Conservation (phyloP, 306 rosid genomes). For the Sphenostylis stenocarpa region DNA sequence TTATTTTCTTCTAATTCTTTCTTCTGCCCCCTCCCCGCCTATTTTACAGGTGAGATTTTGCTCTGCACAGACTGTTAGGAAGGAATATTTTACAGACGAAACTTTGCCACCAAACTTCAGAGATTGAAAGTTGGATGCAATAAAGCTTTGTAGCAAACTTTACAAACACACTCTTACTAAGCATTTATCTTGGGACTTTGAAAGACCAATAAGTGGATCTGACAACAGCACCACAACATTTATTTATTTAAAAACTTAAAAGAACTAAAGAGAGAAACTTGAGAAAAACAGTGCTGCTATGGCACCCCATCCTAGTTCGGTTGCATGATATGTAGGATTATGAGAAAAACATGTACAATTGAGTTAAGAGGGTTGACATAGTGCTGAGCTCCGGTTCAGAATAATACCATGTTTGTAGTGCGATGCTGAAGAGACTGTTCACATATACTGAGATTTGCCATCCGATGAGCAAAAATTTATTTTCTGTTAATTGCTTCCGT, state of each 20-base stretch:
- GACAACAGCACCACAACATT: neutral
- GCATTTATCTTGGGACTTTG: conserved; percentile 25
- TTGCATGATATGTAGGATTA: conserved; percentile 3
- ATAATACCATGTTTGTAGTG: neutral
- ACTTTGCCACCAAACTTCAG: conserved; percentile 67
- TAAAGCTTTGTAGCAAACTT: conserved; percentile 2
- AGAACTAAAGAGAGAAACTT: conserved; percentile 14
- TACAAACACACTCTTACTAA: neutral
- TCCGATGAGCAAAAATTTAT: neutral
- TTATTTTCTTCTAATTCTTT: conserved; percentile 6
- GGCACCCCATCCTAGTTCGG: conserved; percentile 4
- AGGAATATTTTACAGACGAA: conserved; percentile 73
- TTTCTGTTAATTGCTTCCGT: conserved; percentile 3
- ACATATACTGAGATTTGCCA: neutral
- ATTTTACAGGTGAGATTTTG: conserved; percentile 82
- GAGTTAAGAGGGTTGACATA: no score
- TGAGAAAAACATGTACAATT: conserved; percentile 10
- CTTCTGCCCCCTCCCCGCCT: neutral
- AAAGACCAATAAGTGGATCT: neutral
- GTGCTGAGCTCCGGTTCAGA: neutral
- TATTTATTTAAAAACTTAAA: conserved; percentile 15
- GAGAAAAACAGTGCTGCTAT: conserved; percentile 1
- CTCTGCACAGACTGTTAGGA: conserved; percentile 65
- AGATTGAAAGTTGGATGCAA: conserved; percentile 42
- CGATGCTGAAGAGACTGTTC: conserved; percentile 16